Evolutionary conservation across 2,329 filamentous ascomycete species (phyloP), one percentile per base, ranked within the genome.

Genomic region (Stenocarpella maydis): DNA sequence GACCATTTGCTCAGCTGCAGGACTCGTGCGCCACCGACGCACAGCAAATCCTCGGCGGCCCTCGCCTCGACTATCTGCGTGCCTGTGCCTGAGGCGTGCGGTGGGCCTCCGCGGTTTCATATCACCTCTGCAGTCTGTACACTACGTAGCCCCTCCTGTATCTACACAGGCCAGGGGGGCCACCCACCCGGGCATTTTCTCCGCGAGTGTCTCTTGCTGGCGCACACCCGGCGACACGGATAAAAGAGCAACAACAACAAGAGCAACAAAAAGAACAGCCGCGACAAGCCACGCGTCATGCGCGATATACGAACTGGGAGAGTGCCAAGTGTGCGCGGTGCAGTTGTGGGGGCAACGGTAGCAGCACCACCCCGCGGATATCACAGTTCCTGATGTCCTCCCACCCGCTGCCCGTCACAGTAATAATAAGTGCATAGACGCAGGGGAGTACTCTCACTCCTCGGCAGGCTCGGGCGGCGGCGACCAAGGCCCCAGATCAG

Each of bases 81-180:
- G 28, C 37, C 31, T 26, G 26, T 63, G 17, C 58, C 58, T 49
- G 43, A 37, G 43, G 14, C 34, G 34, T 12, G 43, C 49, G 58
- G 58, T 63, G 58, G 43, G 58, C 58, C 58, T 49, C 3, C 15
- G 10, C 12, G 43, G 58, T 63, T 63, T 63, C 58, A 63, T 37
- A 49, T 37, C 8, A 10, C 41, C 49, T 43, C 49, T 63, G 58
- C 34, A 47, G n/a, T 19, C n/a, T n/a, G n/a, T n/a, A n/a, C n/a
- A n/a, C n/a, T n/a, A n/a, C n/a, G n/a, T n/a, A 34, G 9, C 31
- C 31, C 31, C 31, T 49, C 24, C 19, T 61, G 26, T 1, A 15
- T 37, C 39, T 10, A 6, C 34, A 39, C 55, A 47, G 10, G 19
- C 19, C 39, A 47, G 21, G 55, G 12, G 24, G 31, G 2, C 26